Percentiles rank a stretch among this genome's conserved stretches.
These are phyloP conservation scores for Fusarium bactridioides DNA, from an alignment of 2,329 filamentous ascomycete species.

Conservation along the genomic window DNA sequence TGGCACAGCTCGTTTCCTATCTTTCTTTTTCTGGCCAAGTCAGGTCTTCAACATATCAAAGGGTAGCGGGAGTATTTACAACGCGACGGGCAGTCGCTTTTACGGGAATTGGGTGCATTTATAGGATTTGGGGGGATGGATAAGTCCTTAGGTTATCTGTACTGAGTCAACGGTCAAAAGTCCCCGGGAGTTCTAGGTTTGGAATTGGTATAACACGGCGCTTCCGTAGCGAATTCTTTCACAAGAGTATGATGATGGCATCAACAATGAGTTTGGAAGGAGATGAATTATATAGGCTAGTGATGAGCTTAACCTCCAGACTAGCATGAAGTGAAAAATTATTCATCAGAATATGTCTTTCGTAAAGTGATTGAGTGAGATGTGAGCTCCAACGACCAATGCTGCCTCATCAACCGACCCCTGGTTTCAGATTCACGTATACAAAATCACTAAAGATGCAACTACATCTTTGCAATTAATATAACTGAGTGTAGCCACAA, in stretches of 20 bases:
- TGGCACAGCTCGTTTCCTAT: background rate
- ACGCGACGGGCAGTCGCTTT: background rate
- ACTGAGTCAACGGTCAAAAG: constrained; percentile 8
- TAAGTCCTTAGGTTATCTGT: constrained; percentile 1
- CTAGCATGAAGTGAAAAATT: background rate
- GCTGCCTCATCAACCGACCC: background rate
- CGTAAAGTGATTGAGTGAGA: background rate
- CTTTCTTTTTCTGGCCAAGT: background rate
- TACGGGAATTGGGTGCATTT: constrained; percentile 3
- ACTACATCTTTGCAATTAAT: background rate
- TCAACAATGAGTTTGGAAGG: background rate
- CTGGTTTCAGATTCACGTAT: background rate
- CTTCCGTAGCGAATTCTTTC: background rate
- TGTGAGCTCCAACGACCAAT: too few species aligned
- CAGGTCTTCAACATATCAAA: constrained; percentile 5
- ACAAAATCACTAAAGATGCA: too few species aligned
- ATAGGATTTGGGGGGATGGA: constrained; percentile 1
- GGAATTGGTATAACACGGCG: constrained; percentile 8
- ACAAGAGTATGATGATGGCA: constrained; percentile 5
- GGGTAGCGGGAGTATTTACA: constrained; percentile 23
- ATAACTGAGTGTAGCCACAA: fast-evolving
- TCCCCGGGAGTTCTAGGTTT: constrained; percentile 19
- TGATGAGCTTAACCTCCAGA: background rate
- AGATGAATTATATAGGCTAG: constrained; percentile 3
- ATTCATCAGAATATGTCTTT: background rate